Base-by-base conservation (phyloP, 1,284 basidiomycete genomes). In the Kwoniella shivajii region DNA sequence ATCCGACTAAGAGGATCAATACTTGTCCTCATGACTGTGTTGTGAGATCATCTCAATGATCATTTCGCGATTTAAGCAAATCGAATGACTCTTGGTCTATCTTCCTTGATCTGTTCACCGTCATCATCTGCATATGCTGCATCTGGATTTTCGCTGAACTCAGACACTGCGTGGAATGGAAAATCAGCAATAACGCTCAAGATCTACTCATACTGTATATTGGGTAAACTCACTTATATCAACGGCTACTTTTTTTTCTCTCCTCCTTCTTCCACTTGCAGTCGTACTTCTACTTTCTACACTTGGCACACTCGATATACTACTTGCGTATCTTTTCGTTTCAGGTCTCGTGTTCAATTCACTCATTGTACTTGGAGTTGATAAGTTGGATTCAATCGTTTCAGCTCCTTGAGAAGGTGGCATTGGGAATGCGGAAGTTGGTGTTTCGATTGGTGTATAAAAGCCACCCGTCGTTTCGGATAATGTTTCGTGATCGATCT, bases 31-130 rank as follows among this genome's bases (percentile, higher is more conserved):
- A n/a, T n/a, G n/a, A n/a, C n/a, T n/a, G n/a, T n/a, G n/a, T n/a
- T n/a, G n/a, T n/a, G n/a, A n/a, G n/a, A n/a, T n/a, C n/a, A n/a
- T n/a, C n/a, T n/a, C n/a, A n/a, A n/a, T n/a, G n/a, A n/a, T n/a
- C n/a, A n/a, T n/a, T n/a, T n/a, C n/a, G n/a, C n/a, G n/a, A n/a
- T n/a, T n/a, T 57, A 60, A 1, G 67, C 72, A 44, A 74, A 74
- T 31, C 72, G 62, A 53, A 74, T 72, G 4, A 60, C 64, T 14
- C 67, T 49, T 24, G 68, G 63, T 44, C 72, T 59, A 50, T 70
- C 62, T 24, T 72, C 69, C 26, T 62, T 61, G 51, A 74, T 65
- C 18, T 61, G 66, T 43, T 68, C 66, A 38, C 67, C 66, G 13
- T 56, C 61, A 20, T 66, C 63, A 22, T 57, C 56, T 36, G 52